Percentiles rank a stretch among this genome's conserved stretches.
Evolutionary conservation across 2,329 filamentous ascomycete genomes (phyloP).

Genomic region (Periconia sp.): DNA sequence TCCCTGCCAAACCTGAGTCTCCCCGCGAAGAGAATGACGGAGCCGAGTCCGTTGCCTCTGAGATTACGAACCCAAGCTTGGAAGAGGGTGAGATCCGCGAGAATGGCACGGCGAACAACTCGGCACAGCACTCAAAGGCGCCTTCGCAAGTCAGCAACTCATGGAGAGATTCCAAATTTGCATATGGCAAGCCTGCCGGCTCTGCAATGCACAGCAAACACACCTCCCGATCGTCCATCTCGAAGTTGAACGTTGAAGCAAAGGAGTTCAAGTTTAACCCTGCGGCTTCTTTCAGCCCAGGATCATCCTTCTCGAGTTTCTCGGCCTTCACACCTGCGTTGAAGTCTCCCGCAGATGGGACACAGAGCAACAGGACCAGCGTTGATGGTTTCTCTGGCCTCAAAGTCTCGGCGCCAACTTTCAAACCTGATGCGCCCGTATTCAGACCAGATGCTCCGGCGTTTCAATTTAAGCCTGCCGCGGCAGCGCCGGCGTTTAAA

Average conservation of each 20-base stretch:
- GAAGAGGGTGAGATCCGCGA: slow-evolving; percentile 34
- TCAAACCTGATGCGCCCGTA: slow-evolving; percentile 74
- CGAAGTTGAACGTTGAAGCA: slow-evolving; percentile 84
- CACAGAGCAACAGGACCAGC: slow-evolving; percentile 45
- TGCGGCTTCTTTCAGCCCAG: slow-evolving; percentile 52
- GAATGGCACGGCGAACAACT: slow-evolving; percentile 13
- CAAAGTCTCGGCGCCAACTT: slow-evolving; percentile 69
- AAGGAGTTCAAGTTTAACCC: slow-evolving; percentile 82
- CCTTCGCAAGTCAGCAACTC: slow-evolving; percentile 41
- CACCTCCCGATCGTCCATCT: slow-evolving; percentile 68
- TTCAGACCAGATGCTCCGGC: slow-evolving; percentile 72
- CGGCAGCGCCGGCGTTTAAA: slow-evolving; percentile 76
- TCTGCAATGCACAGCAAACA: slow-evolving; percentile 54
- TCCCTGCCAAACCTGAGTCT: slow-evolving; percentile 27
- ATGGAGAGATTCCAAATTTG: slow-evolving; percentile 40
- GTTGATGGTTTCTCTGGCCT: slow-evolving; percentile 51
- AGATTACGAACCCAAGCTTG: slow-evolving; percentile 42
- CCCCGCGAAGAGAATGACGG: slow-evolving; percentile 44
- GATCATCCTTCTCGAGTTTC: slow-evolving; percentile 44
- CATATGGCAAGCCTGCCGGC: slow-evolving; percentile 30
- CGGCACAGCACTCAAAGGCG: slow-evolving; percentile 38
- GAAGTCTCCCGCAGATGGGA: slow-evolving; percentile 51
- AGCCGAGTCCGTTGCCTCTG: slow-evolving; percentile 43
- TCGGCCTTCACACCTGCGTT: slow-evolving; percentile 44
- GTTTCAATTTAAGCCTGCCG: slow-evolving; percentile 63